A percentile compares a stretch with the other conserved stretches of the same genome.
Conservation (phyloP, 2,329 filamentous ascomycete species). For the Fusarium sp. region DNA sequence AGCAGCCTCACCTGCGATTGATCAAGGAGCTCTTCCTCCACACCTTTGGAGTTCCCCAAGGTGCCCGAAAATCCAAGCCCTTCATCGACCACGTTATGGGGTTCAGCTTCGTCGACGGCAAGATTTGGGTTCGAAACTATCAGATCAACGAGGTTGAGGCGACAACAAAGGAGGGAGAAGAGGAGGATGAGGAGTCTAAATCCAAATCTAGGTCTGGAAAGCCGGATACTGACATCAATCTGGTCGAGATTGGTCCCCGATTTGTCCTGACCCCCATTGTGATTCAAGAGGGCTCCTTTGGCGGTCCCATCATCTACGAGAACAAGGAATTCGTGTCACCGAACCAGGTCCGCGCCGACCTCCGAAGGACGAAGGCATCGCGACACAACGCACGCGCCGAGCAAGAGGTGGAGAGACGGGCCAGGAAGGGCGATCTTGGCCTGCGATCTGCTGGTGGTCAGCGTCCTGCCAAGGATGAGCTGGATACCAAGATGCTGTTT, state of each 20-base stretch:
- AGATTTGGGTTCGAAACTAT: slow-evolving; percentile 96
- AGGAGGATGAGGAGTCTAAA: slow-evolving; percentile 60
- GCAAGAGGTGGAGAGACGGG: slow-evolving; percentile 75
- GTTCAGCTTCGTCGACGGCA: slow-evolving; percentile 90
- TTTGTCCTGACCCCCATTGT: slow-evolving; percentile 95
- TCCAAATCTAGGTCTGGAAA: slow-evolving; percentile 51
- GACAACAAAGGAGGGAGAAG: slow-evolving; percentile 56
- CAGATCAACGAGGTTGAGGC: slow-evolving; percentile 87
- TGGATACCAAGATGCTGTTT: slow-evolving; percentile 84
- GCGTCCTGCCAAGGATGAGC: slow-evolving; percentile 71
- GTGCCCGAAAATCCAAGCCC: slow-evolving; percentile 89
- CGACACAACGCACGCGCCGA: slow-evolving; percentile 83
- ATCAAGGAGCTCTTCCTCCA: slow-evolving; percentile 92
- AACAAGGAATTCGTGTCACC: slow-evolving; percentile 98
- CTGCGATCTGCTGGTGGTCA: slow-evolving; percentile 74
- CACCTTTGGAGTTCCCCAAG: slow-evolving; percentile 91
- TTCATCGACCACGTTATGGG: slow-evolving; percentile 96
- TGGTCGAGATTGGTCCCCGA: slow-evolving; percentile 93
- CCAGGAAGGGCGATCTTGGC: slow-evolving; percentile 82
- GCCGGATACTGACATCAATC: slow-evolving; percentile 77
- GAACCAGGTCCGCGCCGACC: slow-evolving; percentile 89
- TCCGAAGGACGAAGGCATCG: slow-evolving; percentile 79
- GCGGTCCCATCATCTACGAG: slow-evolving; percentile 96
- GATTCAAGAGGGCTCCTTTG: slow-evolving; percentile 94
- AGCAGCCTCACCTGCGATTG: slow-evolving; percentile 80